Percentiles rank a stretch among this genome's conserved stretches.
Evolutionary conservation across 179 eudicot species (phyloP).

Genomic region (Spinacia oleracea): DNA sequence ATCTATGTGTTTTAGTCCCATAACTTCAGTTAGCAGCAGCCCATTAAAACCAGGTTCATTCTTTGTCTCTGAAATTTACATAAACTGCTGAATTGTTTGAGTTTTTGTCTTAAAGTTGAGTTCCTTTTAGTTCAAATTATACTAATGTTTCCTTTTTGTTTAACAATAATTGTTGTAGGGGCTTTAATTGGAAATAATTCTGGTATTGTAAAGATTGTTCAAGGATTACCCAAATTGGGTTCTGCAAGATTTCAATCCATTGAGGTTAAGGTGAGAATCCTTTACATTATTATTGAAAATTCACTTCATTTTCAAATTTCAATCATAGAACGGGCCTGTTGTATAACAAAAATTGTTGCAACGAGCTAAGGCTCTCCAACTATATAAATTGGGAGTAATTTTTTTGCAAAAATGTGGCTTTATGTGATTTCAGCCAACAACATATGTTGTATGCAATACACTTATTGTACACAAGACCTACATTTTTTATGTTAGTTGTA

Average conservation of each 20-base stretch:
- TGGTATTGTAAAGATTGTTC: conserved; percentile 32
- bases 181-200: conserved; percentile 38
- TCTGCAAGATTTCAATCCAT: conserved; percentile 41
- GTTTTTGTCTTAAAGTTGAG: conserved; percentile 1
- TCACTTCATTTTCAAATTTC: not conserved
- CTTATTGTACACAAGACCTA: too few relatives aligned
- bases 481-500: not conserved
- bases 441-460: too few relatives aligned
- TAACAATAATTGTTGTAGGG: conserved; percentile 29
- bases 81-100: not conserved
- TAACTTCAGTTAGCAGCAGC: conserved; percentile 22
- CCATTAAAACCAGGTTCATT: conserved; percentile 30
- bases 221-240: conserved; percentile 32
- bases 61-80: conserved; percentile 14
- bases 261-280: conserved; percentile 38
- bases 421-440: not conserved
- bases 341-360: too few relatives aligned
- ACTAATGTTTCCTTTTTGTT: not conserved
- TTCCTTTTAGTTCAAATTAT: not conserved
- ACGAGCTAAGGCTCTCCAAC: not conserved
- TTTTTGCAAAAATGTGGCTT: not conserved
- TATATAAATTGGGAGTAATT: too few relatives aligned
- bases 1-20: conserved; percentile 24
- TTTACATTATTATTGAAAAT: not conserved
- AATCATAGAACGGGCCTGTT: not conserved